These are phyloP conservation scores for Kregervanrija fluxuum DNA, from an alignment of 805 yeast genomes.

Conservation along the genomic window DNA sequence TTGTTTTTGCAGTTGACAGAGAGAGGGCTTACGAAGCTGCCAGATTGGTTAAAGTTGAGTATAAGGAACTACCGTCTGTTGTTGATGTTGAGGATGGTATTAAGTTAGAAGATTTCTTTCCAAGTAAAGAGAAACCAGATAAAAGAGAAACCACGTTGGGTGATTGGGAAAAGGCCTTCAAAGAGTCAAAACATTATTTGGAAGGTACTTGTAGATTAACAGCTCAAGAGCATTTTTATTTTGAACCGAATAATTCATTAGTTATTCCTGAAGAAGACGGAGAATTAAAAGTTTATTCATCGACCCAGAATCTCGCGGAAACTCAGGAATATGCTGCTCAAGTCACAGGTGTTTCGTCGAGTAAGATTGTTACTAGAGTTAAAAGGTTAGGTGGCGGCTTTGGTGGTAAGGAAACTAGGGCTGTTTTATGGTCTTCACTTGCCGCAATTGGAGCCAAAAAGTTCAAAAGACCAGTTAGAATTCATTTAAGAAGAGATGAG, in stretches of 20 bases:
- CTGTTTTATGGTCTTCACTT: slow-evolving; percentile 31
- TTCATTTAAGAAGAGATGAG: slow-evolving; percentile 34
- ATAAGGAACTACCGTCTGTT: slow-evolving; percentile 34
- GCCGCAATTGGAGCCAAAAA: slow-evolving; percentile 38
- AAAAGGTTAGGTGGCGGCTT: slow-evolving; percentile 44
- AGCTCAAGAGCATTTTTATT: slow-evolving; percentile 43
- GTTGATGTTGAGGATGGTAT: slow-evolving; percentile 39
- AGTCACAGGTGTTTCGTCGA: slow-evolving; percentile 35
- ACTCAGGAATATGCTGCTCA: slow-evolving; percentile 37
- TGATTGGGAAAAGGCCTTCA: slow-evolving; percentile 33
- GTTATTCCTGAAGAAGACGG: slow-evolving; percentile 40
- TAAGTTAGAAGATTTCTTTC: slow-evolving; percentile 32
- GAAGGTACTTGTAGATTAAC: slow-evolving; percentile 35
- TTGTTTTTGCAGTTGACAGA: slow-evolving; percentile 32
- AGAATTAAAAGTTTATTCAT: slow-evolving; percentile 36
- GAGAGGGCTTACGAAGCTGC: slow-evolving; percentile 37
- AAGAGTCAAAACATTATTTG: slow-evolving; percentile 24
- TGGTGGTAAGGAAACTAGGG: slow-evolving; percentile 42
- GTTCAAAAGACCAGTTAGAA: slow-evolving; percentile 34
- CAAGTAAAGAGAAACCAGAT: slow-evolving; percentile 11
- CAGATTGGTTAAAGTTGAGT: slow-evolving; percentile 33
- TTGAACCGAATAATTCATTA: slow-evolving; percentile 39
- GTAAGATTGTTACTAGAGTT: slow-evolving; percentile 32
- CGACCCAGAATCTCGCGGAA: slow-evolving; percentile 40
- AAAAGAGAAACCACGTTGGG: slow-evolving; percentile 31